Base-by-base conservation (phyloP, 352 stramenopile genomes). In the Globisporangium recalcitrans region DNA sequence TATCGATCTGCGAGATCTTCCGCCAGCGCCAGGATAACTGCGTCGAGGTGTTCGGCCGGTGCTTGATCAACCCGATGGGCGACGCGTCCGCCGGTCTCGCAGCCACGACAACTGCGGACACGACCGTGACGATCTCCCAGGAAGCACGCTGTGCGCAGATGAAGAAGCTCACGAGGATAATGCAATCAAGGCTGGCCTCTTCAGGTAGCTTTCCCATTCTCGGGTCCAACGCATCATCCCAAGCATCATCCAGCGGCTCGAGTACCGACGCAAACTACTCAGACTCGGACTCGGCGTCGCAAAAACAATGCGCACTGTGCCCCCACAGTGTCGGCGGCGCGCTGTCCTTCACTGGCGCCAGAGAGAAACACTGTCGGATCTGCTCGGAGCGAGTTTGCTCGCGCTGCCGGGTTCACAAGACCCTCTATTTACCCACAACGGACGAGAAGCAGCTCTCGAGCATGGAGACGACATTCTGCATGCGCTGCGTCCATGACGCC, bases 391-490 rank as follows among this genome's bases (percentile, higher is more conserved):
- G 38, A 63, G 34, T 70, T 53, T 67, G 66, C 52, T 58, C 52
- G 54, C 62, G 68, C 62, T 60, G 60, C 32, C 57, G 31, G 38
- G 11, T 67, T 65, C 49, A 71, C 68, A 73, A 65, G 63, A 36
- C 19, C 11, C 9, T 54, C 19, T 55, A 76, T 52, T 52, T 62
- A 21, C 62, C 59, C 14, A 22, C 70, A 52, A 53, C 55, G 2
- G 56, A 62, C 59, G 58, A 70, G 31, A 73, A 60, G 46, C 63
- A 57, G 4, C 63, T 78, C 21, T 58, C 24, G 19, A 42, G 54
- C 22, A 63, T 67, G 4, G 68, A 60, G 1, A 64, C 71, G 16
- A 27, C 51, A 1, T 60, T 82, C 38, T 82, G 74, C 47, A 49
- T 61, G 16, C 61, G 64, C 38, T 78, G 73, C 38, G 44, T 79